phyloP scores from a whole-genome alignment of 2,329 filamentous ascomycete genomes.

The Penicillium sp. region DNA sequence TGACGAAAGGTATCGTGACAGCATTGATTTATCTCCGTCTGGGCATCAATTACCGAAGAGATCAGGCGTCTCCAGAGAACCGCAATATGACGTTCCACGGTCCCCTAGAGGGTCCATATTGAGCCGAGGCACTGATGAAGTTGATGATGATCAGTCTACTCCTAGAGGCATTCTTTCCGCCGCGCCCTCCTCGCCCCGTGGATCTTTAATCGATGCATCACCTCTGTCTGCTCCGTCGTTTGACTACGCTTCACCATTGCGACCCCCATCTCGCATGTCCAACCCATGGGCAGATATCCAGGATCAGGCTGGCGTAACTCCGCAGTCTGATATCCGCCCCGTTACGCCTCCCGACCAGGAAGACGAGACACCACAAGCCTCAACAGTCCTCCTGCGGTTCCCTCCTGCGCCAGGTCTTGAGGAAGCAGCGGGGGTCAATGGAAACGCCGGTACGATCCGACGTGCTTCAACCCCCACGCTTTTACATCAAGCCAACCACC shows the following conservation, averaged over 20 bases:
- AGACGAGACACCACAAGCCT: slow-evolving; percentile 21
- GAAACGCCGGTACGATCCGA: slow-evolving; percentile 14
- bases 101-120: slow-evolving; percentile 38
- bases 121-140: slow-evolving; percentile 33
- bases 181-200: slow-evolving; percentile 33
- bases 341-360: slow-evolving; percentile 30
- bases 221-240: slow-evolving; percentile 30
- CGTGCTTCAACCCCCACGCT: slow-evolving; percentile 23
- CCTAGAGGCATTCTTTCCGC: slow-evolving; percentile 36
- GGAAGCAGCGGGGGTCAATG: slow-evolving; percentile 19
- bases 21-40: slow-evolving; percentile 33
- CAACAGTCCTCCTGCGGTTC: slow-evolving; percentile 41
- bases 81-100: slow-evolving; percentile 19
- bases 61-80: slow-evolving; percentile 13
- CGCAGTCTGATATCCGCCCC: slow-evolving; percentile 28
- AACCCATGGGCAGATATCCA: slow-evolving; percentile 42
- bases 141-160: slow-evolving; percentile 36
- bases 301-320: slow-evolving; percentile 16
- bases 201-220: slow-evolving; percentile 35
- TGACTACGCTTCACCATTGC: slow-evolving; percentile 31
- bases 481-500: slow-evolving; percentile 18
- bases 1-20: slow-evolving; percentile 40
- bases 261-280: slow-evolving; percentile 37
- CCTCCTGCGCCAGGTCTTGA: slow-evolving; percentile 41
- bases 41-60: slow-evolving; percentile 22